Conservation (phyloP, 257 asterid species). For the Echium plantagineum region DNA sequence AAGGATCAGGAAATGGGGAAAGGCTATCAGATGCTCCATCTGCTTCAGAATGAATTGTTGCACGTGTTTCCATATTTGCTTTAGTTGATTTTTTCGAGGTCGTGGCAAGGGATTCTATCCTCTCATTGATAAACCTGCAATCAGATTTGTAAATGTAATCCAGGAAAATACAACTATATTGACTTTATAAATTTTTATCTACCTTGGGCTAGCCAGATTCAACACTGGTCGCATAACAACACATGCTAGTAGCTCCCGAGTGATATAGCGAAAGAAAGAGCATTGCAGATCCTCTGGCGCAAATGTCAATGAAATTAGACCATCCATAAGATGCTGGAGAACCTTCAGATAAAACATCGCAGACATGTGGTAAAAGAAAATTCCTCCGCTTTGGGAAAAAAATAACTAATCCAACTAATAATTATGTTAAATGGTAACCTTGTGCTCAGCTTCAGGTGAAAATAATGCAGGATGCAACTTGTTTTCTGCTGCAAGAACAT, state of each 20-base stretch:
- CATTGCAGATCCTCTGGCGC: constrained; percentile 70
- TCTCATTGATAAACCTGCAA: constrained; percentile 87
- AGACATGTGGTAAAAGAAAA: neutral
- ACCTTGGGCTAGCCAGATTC: constrained; percentile 91
- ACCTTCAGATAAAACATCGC: constrained; percentile 45
- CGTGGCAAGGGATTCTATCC: constrained; percentile 65
- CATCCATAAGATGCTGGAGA: constrained; percentile 91
- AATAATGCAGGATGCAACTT: constrained; percentile 83
- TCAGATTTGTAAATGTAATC: constrained; percentile 22
- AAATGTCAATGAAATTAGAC: constrained; percentile 69
- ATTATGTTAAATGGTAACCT: constrained; percentile 35
- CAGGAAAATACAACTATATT: constrained; percentile 7
- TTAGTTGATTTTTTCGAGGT: constrained; percentile 50
- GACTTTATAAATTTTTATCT: constrained; percentile 12
- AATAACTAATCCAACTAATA: neutral
- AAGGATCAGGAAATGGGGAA: constrained; percentile 56
- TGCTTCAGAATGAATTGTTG: constrained; percentile 29
- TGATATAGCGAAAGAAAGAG: constrained; percentile 62
- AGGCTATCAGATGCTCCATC: constrained; percentile 43
- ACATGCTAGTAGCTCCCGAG: constrained; percentile 89
- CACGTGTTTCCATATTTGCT: constrained; percentile 33
- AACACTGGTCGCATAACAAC: constrained; percentile 83
- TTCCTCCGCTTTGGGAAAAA: neutral
- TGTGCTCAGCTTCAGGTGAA: constrained; percentile 97
- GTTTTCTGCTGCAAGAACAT: constrained; percentile 69